Evolutionary conservation across 345 rosid species (phyloP).

Genomic region (Citrus inodora): DNA sequence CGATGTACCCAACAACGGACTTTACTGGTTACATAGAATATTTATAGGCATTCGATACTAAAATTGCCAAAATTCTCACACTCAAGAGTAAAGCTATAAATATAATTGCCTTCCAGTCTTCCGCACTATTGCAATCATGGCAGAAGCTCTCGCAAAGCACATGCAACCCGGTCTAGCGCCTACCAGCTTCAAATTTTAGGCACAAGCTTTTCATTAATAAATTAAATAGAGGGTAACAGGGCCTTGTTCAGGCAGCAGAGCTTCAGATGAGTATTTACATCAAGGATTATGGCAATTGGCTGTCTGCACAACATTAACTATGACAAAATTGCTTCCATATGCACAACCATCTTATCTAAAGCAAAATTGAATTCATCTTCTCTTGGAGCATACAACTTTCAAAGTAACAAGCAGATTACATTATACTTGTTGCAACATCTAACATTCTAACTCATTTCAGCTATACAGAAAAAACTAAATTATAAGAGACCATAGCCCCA

Average conservation of each 20-base stretch:
- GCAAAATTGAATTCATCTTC: background rate
- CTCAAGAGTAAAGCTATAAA: background rate
- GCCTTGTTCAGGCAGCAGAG: background rate
- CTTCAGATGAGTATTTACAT: background rate
- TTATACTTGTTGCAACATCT: background rate
- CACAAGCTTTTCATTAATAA: background rate
- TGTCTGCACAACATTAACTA: background rate
- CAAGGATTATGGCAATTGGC: background rate
- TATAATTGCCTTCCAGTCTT: background rate
- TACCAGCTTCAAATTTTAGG: background rate
- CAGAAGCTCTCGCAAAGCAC: background rate
- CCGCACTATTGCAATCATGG: background rate
- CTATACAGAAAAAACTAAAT: background rate
- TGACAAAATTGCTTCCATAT: background rate
- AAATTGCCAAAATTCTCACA: background rate
- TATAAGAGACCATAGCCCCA: background rate
- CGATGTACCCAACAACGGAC: background rate
- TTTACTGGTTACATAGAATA: background rate
- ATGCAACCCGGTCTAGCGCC: background rate
- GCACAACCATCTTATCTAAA: too few species aligned
- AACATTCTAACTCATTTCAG: background rate
- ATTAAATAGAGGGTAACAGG: background rate
- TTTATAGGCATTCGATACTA: background rate
- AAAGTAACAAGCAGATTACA: background rate
- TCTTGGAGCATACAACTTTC: background rate